Conservation (phyloP, 495 filamentous ascomycete genomes). For the Neurospora sp. region DNA sequence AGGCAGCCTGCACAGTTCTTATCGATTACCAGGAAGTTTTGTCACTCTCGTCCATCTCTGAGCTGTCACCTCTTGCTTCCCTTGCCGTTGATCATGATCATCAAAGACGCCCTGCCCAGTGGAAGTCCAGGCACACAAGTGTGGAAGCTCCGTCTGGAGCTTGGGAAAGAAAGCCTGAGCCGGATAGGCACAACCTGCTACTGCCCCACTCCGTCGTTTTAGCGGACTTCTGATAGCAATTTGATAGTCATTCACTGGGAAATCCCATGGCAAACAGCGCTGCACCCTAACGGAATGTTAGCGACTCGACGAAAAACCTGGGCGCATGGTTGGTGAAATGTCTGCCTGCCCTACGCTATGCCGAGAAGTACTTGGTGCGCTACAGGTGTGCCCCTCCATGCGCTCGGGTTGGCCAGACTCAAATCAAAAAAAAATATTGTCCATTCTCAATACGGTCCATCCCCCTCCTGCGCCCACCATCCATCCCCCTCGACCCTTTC, state of each 20-base stretch:
- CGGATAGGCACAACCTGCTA: not conserved
- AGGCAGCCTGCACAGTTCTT: not conserved
- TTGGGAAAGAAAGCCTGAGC: conserved; percentile 9
- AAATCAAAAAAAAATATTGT: conserved; percentile 18
- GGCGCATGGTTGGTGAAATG: not conserved
- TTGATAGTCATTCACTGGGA: not conserved
- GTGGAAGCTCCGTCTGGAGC: not conserved
- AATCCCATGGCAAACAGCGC: not conserved
- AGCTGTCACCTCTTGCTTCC: not conserved
- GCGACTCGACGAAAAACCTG: not conserved
- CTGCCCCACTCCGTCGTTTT: not conserved
- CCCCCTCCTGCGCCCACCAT: conserved; percentile 1
- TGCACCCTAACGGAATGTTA: not conserved
- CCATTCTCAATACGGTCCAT: conserved; percentile 3
- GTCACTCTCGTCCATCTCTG: not conserved
- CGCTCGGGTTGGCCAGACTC: conserved; percentile 4
- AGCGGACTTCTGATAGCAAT: not conserved
- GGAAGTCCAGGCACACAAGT: not conserved
- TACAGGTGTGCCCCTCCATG: conserved; percentile 6
- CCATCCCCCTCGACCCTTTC: not conserved
- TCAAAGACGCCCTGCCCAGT: not conserved
- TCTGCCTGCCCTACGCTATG: not conserved
- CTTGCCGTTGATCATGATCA: not conserved
- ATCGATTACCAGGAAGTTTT: not conserved
- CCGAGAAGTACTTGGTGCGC: not conserved